Conservation (phyloP, 2,329 filamentous ascomycete species). For the Leptographium lundbergii region DNA sequence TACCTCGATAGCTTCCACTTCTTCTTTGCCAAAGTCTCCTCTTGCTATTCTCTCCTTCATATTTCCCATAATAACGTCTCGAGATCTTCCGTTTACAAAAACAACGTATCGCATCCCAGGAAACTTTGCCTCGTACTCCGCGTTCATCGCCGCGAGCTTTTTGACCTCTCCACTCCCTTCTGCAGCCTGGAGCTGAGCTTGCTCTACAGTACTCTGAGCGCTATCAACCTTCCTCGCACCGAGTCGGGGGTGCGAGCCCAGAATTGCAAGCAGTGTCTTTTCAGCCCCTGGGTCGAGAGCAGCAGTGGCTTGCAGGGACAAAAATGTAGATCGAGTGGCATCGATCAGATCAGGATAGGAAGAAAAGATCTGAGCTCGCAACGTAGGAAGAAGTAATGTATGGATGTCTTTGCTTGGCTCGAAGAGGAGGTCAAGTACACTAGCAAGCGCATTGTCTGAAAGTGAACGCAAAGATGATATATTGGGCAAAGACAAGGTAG, state of each 20-base stretch:
- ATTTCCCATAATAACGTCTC: conserved; percentile 65
- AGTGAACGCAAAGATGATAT: conserved; percentile 43
- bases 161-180: conserved; percentile 43
- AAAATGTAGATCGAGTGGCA: conserved; percentile 50
- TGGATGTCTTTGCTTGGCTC: conserved; percentile 70
- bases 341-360: conserved; percentile 61
- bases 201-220: conserved; percentile 67
- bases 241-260: conserved; percentile 72
- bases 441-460: conserved; percentile 38
- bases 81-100: conserved; percentile 73
- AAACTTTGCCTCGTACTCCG: conserved; percentile 67
- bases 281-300: conserved; percentile 28
- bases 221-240: conserved; percentile 76
- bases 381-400: conserved; percentile 52
- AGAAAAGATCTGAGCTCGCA: conserved; percentile 42
- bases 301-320: conserved; percentile 35
- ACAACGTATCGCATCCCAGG: conserved; percentile 80
- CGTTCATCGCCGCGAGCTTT: conserved; percentile 52
- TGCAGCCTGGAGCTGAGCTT: conserved; percentile 55
- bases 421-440: conserved; percentile 66
- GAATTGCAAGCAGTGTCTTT: conserved; percentile 53
- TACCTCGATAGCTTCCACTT: conserved; percentile 63
- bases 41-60: conserved; percentile 64
- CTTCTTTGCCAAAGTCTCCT: conserved; percentile 53
- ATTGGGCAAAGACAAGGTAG: conserved; percentile 37